Conservation (phyloP, 2,329 filamentous ascomycete genomes). For the Pseudogymnoascus sp. region DNA sequence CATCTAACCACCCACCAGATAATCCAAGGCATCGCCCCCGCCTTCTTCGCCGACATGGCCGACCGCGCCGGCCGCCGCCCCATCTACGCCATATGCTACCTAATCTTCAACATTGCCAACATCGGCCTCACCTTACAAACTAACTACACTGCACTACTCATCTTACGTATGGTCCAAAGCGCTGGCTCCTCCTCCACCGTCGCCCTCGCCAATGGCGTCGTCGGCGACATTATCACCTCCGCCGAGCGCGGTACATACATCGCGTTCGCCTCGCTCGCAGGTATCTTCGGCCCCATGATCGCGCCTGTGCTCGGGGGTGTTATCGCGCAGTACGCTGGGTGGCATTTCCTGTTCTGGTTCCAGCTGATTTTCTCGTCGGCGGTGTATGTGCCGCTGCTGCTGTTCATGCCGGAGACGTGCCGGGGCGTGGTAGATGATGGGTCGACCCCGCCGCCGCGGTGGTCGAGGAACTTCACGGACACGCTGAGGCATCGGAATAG, state of each 20-base stretch:
- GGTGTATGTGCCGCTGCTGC: constrained; percentile 19
- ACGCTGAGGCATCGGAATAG: constrained; percentile 20
- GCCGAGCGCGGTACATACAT: constrained; percentile 59
- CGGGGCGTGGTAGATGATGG: constrained; percentile 46
- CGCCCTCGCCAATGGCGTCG: constrained; percentile 49
- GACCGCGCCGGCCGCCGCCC: constrained; percentile 48
- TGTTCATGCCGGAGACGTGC: constrained; percentile 46
- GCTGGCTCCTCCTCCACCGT: constrained; percentile 52
- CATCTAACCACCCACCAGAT: constrained; percentile 35
- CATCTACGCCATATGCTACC: constrained; percentile 46
- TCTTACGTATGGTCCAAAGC: constrained; percentile 48
- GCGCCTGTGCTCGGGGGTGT: constrained; percentile 54
- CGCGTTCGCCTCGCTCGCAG: constrained; percentile 53
- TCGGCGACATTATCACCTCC: constrained; percentile 56
- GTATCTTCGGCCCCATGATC: constrained; percentile 41
- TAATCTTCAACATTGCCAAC: constrained; percentile 46
- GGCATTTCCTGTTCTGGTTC: constrained; percentile 54
- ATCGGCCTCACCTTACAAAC: constrained; percentile 45
- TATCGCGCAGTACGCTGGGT: constrained; percentile 49
- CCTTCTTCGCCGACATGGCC: constrained; percentile 48
- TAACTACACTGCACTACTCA: constrained; percentile 43
- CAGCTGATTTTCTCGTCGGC: constrained; percentile 17
- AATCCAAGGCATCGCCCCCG: constrained; percentile 51
- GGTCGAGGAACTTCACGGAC: constrained; percentile 48
- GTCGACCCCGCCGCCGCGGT: constrained; percentile 45